These are phyloP conservation scores for Didymella exigua DNA, from an alignment of 2,329 filamentous ascomycete species.

Conservation along the genomic window DNA sequence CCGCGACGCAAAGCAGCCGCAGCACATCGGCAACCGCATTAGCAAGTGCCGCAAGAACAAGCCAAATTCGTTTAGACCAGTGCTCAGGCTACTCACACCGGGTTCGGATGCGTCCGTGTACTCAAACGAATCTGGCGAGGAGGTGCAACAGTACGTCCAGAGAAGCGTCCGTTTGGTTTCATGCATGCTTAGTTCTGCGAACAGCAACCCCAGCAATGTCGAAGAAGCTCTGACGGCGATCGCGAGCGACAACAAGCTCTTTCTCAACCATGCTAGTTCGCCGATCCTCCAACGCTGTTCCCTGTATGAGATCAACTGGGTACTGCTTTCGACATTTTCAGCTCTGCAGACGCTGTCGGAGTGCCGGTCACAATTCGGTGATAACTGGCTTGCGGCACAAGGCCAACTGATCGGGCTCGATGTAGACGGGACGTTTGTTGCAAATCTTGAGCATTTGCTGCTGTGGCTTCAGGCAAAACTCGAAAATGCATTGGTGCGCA, in stretches of 20 bases:
- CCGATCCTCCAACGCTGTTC: slow-evolving; percentile 38
- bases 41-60: slow-evolving; percentile 32
- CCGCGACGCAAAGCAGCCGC: slow-evolving; percentile 29
- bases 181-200: slow-evolving; percentile 36
- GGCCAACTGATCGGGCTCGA: slow-evolving; percentile 36
- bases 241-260: slow-evolving; percentile 40
- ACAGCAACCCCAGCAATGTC: slow-evolving; percentile 24
- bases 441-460: slow-evolving; percentile 53
- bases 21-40: slow-evolving; percentile 30
- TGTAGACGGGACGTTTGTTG: slow-evolving; percentile 47
- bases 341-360: slow-evolving; percentile 39
- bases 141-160: slow-evolving; percentile 47
- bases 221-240: slow-evolving; percentile 36
- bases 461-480: slow-evolving; percentile 47
- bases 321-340: slow-evolving; percentile 39
- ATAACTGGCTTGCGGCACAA: slow-evolving; percentile 41
- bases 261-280: slow-evolving; percentile 43
- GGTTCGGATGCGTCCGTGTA: slow-evolving; percentile 30
- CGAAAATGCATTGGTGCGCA: slow-evolving; percentile 36
- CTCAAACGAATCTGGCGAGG: slow-evolving; percentile 40
- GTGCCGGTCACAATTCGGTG: slow-evolving; percentile 35
- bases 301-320: slow-evolving; percentile 35
- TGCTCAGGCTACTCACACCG: slow-evolving; percentile 28
- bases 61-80: slow-evolving; percentile 21
- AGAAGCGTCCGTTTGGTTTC: slow-evolving; percentile 41